Evolutionary conservation across 2,329 filamentous ascomycete species (phyloP).

Genomic region (Aspergillus proliferans): DNA sequence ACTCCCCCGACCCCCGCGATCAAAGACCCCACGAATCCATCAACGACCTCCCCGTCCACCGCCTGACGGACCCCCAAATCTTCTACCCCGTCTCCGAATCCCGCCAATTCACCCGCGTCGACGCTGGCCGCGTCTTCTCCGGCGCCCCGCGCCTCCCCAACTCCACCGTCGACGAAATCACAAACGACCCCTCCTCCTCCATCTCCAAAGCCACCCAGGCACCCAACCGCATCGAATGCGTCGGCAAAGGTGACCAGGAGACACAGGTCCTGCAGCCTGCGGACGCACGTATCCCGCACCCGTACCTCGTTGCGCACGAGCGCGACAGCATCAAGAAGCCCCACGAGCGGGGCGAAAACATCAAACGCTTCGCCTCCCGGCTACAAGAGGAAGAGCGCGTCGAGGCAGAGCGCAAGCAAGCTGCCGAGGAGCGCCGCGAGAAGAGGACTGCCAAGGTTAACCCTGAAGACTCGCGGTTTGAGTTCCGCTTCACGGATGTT

Average conservation of each 20-base stretch:
- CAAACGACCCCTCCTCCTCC: constrained; percentile 28
- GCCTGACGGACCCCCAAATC: constrained; percentile 48
- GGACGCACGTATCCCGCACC: constrained; percentile 59
- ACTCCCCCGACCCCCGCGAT: constrained; percentile 24
- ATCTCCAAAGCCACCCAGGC: constrained; percentile 23
- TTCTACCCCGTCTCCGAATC: constrained; percentile 61
- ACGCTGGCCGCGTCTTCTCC: constrained; percentile 57
- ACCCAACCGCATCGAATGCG: constrained; percentile 32
- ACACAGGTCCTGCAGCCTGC: constrained; percentile 53
- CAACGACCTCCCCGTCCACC: constrained; percentile 58
- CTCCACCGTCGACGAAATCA: constrained; percentile 13
- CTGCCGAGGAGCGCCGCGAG: constrained; percentile 38
- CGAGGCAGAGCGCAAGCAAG: constrained; percentile 34
- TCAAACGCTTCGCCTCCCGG: constrained; percentile 39
- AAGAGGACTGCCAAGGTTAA: constrained; percentile 38
- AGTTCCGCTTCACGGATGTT: constrained; percentile 54
- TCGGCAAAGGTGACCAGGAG: constrained; percentile 37
- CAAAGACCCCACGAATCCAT: constrained; percentile 54
- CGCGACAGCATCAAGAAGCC: constrained; percentile 37
- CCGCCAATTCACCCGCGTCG: constrained; percentile 58
- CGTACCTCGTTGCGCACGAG: constrained; percentile 50
- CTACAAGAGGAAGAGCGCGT: constrained; percentile 35
- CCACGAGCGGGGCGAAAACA: constrained; percentile 26
- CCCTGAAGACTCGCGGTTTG: constrained; percentile 48
- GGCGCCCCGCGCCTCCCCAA: constrained; percentile 35